These are phyloP conservation scores for Myriosclerotinia scirpicola DNA, from an alignment of 2,329 filamentous ascomycete genomes.

Conservation along the genomic window DNA sequence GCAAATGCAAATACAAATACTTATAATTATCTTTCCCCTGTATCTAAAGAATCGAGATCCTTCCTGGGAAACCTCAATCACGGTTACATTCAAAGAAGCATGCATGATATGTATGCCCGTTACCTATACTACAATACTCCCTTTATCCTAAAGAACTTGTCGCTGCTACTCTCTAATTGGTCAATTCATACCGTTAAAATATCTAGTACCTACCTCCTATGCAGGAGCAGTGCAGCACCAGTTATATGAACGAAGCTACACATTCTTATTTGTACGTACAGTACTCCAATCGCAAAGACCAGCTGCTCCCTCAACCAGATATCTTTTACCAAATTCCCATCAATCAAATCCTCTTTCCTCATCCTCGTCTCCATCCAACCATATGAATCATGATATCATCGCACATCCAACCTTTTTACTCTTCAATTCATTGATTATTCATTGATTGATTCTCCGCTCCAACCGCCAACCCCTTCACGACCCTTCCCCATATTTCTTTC, in stretches of 20 bases:
- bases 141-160: neutral
- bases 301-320: neutral
- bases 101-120: no score
- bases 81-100: no score
- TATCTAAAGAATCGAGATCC: no score
- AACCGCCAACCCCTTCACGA: neutral
- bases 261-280: neutral
- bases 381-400: slow-evolving; percentile 4
- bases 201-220: neutral
- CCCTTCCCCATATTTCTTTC: neutral
- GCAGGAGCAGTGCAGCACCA: neutral
- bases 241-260: neutral
- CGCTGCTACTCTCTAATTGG: neutral
- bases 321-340: neutral
- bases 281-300: neutral
- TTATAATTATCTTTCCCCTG: no score
- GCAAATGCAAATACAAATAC: no score
- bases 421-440: neutral
- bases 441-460: neutral
- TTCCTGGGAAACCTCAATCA: no score
- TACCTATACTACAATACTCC: neutral
- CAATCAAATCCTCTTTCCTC: neutral
- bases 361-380: neutral
- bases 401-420: neutral
- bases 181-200: neutral